phyloP scores from a whole-genome alignment of 371 early-diverging fungal genomes.

The Mucor sp. region DNA sequence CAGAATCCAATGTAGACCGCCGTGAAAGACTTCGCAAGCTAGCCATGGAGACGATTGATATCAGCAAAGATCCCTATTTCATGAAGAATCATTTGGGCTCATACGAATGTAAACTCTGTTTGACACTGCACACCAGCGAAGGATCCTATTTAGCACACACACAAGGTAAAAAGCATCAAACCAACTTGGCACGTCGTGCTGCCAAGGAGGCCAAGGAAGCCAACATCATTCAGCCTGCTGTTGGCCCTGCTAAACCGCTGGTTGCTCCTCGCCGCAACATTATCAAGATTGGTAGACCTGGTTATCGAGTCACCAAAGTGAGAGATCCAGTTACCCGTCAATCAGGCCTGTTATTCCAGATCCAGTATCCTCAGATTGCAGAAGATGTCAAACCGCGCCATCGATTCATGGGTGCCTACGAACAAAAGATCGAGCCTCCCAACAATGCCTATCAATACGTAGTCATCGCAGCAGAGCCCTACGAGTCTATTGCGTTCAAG shows the following conservation, averaged over 20 bases:
- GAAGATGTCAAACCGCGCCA: constrained; percentile 80
- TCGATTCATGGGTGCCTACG: constrained; percentile 98
- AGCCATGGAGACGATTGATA: constrained; percentile 96
- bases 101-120: constrained; percentile 96
- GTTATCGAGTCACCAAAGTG: constrained; percentile 95
- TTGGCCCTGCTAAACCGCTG: constrained; percentile 54
- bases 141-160: constrained; percentile 97
- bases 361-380: constrained; percentile 91
- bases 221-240: constrained; percentile 54
- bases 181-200: constrained; percentile 91
- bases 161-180: constrained; percentile 98
- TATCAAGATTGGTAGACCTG: constrained; percentile 97
- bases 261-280: constrained; percentile 58
- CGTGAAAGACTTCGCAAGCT: constrained; percentile 94
- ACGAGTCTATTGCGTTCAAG: constrained; percentile 95
- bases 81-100: constrained; percentile 98
- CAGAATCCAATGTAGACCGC: constrained; percentile 91
- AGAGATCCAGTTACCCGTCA: constrained; percentile 88
- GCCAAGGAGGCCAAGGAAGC: constrained; percentile 87
- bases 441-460: constrained; percentile 91
- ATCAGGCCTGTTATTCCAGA: constrained; percentile 91
- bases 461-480: constrained; percentile 96
- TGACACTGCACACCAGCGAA: constrained; percentile 95
- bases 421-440: constrained; percentile 92
- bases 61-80: constrained; percentile 97